Evolutionary conservation across 2,329 filamentous ascomycete species (phyloP), one percentile per base, ranked within the genome.

Genomic region (Diaporthe nobilis): DNA sequence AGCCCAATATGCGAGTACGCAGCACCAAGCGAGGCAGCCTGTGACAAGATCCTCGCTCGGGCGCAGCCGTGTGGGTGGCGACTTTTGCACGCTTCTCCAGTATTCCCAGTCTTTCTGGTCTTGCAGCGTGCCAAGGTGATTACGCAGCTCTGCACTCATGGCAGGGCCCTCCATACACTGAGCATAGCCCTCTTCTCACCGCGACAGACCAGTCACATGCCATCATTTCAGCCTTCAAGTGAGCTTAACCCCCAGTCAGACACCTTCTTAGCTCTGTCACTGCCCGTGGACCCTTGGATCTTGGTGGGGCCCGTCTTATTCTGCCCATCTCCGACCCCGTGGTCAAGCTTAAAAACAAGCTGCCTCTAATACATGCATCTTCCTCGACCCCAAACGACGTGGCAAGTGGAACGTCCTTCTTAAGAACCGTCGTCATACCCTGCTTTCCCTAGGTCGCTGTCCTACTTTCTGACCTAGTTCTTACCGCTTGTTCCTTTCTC

Each of bases 21-120:
- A 37, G 61, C 31, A 53, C 17, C 65, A 55, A 70, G 22, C 65
- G 65, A 70, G 65, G 65, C 65, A 70, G 65, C 65, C 65, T 42
- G 49, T 42, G 49, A 70, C 49, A 70, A n/a, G 47, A 15, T n/a
- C 47, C 31, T 39, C 15, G 47, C 22, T 70, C 65, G 65, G 65
- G 65, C 65, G 55, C 65, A 70, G 65, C 65, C 65, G 49, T 42
- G 63, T 70, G 65, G 65, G 65, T 70, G 65, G 65, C 65, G 65
- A 70, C 47, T 42, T 55, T 70, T 13, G n/a, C 42, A 25, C 31
- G 44, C 63, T 42, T 67, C 44, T 49, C 60, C 60, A 44, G 60
- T 63, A 13, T 67, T 67, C 61, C 63, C 39, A 44, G 39, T 20
- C 9, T 42, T 37, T 63, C 58, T 42, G 37, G 37, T 63, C 55